Percentiles rank a stretch among this genome's conserved stretches.
Evolutionary conservation across 805 yeast species (phyloP).

Genomic region (Deakozyma indianensis): DNA sequence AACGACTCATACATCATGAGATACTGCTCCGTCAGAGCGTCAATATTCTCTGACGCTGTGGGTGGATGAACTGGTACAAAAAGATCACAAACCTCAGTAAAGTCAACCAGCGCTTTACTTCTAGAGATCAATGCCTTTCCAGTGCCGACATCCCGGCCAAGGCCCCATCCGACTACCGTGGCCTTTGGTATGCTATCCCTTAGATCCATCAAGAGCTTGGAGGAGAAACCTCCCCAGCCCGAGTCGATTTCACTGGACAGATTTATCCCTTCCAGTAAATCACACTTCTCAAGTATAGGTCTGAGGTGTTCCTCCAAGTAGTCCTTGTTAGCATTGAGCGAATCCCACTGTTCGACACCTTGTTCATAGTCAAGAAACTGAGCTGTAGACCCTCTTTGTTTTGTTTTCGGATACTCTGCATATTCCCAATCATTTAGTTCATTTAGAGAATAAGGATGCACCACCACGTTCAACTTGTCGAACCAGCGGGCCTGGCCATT

Average conservation of each 20-base stretch:
- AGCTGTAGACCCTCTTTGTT: constrained; percentile 17
- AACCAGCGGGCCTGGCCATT: constrained; percentile 46
- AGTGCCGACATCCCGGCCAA: constrained; percentile 15
- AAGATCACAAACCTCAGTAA: not conserved
- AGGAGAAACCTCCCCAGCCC: constrained; percentile 74
- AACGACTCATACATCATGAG: not conserved
- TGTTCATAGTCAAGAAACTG: constrained; percentile 22
- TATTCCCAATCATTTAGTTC: constrained; percentile 47
- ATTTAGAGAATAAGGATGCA: constrained; percentile 45
- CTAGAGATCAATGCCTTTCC: constrained; percentile 7
- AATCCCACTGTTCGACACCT: constrained; percentile 49
- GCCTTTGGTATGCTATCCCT: constrained; percentile 49
- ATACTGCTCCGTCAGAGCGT: not conserved
- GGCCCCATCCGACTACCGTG: constrained; percentile 33
- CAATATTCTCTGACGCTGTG: not conserved
- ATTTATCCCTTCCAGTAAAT: constrained; percentile 57
- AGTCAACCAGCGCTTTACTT: not conserved
- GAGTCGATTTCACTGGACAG: constrained; percentile 55
- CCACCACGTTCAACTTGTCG: constrained; percentile 56
- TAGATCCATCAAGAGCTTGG: constrained; percentile 34
- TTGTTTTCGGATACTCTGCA: constrained; percentile 20
- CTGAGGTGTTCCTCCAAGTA: constrained; percentile 54
- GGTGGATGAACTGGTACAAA: not conserved
- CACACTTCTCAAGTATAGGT: constrained; percentile 57
- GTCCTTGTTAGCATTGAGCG: constrained; percentile 18